phyloP scores from a whole-genome alignment of 768 basidiomycete species.

The Xerocomellus chrysenteron region DNA sequence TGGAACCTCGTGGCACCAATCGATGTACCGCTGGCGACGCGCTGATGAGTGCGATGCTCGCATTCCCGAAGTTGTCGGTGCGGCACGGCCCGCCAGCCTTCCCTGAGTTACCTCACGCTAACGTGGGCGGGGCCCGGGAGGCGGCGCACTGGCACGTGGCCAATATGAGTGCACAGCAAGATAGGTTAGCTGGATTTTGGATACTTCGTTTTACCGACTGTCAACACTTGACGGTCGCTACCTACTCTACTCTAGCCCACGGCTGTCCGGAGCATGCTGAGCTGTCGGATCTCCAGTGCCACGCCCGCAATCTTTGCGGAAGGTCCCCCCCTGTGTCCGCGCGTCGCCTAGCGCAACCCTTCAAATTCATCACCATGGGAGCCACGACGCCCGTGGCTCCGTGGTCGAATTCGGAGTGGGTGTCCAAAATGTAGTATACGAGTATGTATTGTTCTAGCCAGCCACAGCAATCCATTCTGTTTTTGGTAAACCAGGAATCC shows the following conservation, averaged over 20 bases:
- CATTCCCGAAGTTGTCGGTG: conserved; percentile 17
- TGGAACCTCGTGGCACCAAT: conserved; percentile 21
- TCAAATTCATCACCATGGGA: conserved; percentile 26
- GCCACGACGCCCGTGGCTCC: conserved; percentile 15
- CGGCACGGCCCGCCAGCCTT: conserved; percentile 2
- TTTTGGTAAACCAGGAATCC: neutral
- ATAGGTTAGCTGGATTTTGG: neutral
- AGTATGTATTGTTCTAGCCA: neutral
- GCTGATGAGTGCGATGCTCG: conserved; percentile 20
- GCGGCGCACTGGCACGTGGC: conserved; percentile 6
- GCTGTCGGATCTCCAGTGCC: conserved; percentile 5
- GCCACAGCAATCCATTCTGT: neutral
- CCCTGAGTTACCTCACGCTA: conserved; percentile 3
- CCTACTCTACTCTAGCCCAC: neutral
- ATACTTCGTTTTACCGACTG: neutral
- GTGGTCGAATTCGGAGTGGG: conserved; percentile 5
- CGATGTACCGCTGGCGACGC: conserved; percentile 14
- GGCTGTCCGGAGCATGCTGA: conserved; percentile 7
- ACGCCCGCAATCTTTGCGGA: conserved; percentile 4
- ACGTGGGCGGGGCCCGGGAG: neutral
- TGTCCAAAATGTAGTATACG: neutral
- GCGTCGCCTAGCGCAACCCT: conserved; percentile 11
- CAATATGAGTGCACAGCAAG: neutral
- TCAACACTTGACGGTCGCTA: conserved; percentile 9
- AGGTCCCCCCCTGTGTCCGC: conserved; percentile 1